Percentiles rank a stretch among this genome's conserved stretches.
Conservation (phyloP, 306 rosid genomes). For the Elaeagnus macrophylla region DNA sequence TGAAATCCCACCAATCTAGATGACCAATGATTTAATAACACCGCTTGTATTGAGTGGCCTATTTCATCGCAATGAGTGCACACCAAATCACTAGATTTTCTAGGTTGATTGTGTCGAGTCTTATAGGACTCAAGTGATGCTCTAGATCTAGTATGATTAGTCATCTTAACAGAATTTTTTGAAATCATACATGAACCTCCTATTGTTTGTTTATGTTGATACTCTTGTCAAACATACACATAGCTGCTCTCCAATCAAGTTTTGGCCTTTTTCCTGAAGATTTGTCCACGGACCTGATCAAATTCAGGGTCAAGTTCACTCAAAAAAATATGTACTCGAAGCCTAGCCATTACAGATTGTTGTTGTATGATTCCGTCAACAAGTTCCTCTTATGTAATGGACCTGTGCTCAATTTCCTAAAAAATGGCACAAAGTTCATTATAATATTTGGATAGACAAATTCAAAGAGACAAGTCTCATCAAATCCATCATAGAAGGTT, state of each 20-base stretch:
- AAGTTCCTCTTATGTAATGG: not conserved
- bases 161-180: too few relatives aligned
- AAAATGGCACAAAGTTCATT: constrained; percentile 3
- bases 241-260: not conserved
- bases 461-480: not conserved
- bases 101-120: too few relatives aligned
- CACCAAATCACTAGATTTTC: too few relatives aligned
- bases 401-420: not conserved
- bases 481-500: not conserved
- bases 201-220: not conserved
- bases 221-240: not conserved
- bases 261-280: not conserved
- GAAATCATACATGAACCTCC: not conserved
- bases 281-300: not conserved
- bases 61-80: too few relatives aligned
- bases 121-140: too few relatives aligned
- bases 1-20: too few relatives aligned
- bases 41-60: too few relatives aligned
- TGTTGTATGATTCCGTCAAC: not conserved
- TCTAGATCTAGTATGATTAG: too few relatives aligned
- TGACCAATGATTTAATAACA: too few relatives aligned
- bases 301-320: constrained; percentile 5
- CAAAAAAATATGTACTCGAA: not conserved
- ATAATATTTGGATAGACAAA: not conserved
- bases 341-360: not conserved